Base-by-base conservation (phyloP, 192 early-diverging fungal genomes). In the Backusella mclennaniae region DNA sequence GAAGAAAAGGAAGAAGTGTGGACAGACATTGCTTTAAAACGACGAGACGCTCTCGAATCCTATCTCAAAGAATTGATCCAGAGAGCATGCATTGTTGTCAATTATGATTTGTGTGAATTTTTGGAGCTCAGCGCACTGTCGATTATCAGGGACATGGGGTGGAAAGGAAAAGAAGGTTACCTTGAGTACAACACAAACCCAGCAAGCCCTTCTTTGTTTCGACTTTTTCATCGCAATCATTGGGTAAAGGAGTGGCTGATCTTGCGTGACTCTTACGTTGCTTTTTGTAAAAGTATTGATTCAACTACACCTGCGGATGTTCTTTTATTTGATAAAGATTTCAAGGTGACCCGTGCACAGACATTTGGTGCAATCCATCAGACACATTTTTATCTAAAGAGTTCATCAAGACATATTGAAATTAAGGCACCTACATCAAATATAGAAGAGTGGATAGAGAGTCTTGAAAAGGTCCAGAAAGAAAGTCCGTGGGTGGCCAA, bases 141-240 rank as follows among this genome's bases (percentile, higher is more conserved):
- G 21, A 87, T 95, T 59, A 88, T 89, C 41, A 92, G 88, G 74
- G 92, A 93, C 66, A 92, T 93, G 83, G 91, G 93, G 0, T 95
- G 93, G 93, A 95, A 95, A 75, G 93, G 93, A 52, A 95, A 95
- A 69, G 93, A 95, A 75, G 92, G 90, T 14, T 90, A 90, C 69
- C 76, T 93, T 69, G 91, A 91, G 56, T 87, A 89, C 29, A 90
- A 88, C 33, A 83, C 89, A 31, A 89, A 90, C 56, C 71, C 76
- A 19, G 42, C 53, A 4, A 41, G 59, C 3, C 66, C 56, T 17
- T 71, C 67, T 17, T 39, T 80, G 26, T 77, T 67, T 35, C 73
- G 53, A n/a, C 3, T 66, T 6, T 69, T 75, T 35, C 68, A 67
- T 23, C 71, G 73, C 1, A 73, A 68, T 4, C 71, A 26, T 8